Base-by-base conservation (phyloP, 768 basidiomycete genomes). In the Antrodiella citrinella region DNA sequence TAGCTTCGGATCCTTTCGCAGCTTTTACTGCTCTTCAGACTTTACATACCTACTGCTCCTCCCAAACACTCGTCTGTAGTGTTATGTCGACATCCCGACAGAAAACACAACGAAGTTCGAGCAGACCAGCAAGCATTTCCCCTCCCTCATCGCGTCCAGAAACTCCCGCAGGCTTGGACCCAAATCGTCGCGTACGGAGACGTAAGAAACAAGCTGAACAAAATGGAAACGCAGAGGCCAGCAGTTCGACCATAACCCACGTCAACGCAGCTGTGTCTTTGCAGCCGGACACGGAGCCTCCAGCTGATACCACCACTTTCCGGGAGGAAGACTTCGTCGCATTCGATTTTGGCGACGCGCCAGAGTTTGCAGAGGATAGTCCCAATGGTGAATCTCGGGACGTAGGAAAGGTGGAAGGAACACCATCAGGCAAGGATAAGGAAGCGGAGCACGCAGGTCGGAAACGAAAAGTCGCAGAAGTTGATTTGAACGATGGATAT, bases 381-480 rank as follows among this genome's bases (percentile, higher is more conserved):
- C 35, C n/a, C n/a, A n/a, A n/a, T n/a, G n/a, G n/a, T n/a, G n/a
- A n/a, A n/a, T n/a, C n/a, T 47, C 12, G 18, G 13, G 20, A 21
- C 21, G 38, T n/a, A 39, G n/a, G n/a, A 39, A 11, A 48, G 45
- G 21, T 5, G 19, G 42, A 1, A 50, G 40, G 30, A 54, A 43
- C n/a, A n/a, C n/a, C n/a, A n/a, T n/a, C 44, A 41, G 35, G 13
- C 39, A 23, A 15, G 45, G 45, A 26, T 12, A 26, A 19, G 5
- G 53, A 55, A 13, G 41, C 51, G 3, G 57, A 57, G 19, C 35
- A 48, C 47, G 53, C 52, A n/a, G 65, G 62, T 44, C 60, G 64
- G 49, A 84, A 78, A 59, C 69, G 82, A 25, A 75, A 72, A 54
- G 64, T 68, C 45, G 78, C 73, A 43, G 64, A 71, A 55, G 62